These are phyloP conservation scores for Arthrobotrys conoides DNA, from an alignment of 2,329 filamentous ascomycete genomes.

Conservation along the genomic window DNA sequence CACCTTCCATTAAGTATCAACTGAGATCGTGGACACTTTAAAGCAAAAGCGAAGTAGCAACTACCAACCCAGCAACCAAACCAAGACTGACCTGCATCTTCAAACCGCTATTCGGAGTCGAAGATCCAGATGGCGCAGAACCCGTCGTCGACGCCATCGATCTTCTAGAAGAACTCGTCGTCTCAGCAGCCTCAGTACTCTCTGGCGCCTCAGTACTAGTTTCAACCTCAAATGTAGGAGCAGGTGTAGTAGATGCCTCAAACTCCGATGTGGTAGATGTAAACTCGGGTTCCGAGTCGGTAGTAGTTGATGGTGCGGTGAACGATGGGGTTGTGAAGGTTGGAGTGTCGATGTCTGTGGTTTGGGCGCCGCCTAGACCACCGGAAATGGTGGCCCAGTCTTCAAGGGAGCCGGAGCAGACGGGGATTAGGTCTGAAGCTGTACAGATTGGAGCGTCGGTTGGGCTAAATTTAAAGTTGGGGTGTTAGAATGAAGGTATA, in stretches of 20 bases:
- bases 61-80: neutral
- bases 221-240: neutral
- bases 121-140: neutral
- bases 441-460: conserved; percentile 56
- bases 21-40: neutral
- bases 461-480: conserved; percentile 25
- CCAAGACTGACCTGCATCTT: conserved; percentile 36
- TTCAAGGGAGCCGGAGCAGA: conserved; percentile 42
- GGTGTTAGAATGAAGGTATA: neutral
- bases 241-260: conserved; percentile 12
- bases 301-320: neutral
- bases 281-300: neutral
- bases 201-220: conserved; percentile 6
- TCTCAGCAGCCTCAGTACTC: conserved; percentile 3
- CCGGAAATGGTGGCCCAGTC: conserved; percentile 53
- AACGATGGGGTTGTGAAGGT: neutral
- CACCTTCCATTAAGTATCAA: neutral
- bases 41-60: conserved; percentile 1
- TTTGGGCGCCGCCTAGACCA: conserved; percentile 17
- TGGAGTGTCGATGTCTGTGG: conserved; percentile 14
- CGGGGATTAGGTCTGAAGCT: conserved; percentile 39
- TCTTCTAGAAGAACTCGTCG: neutral
- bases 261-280: conserved; percentile 22
- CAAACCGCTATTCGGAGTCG: conserved; percentile 16
- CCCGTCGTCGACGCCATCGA: conserved; percentile 21